A percentile compares a stretch with the other conserved stretches of the same genome.
These are phyloP conservation scores for Hirschfeldia incana DNA, from an alignment of 345 rosid genomes.

Conservation along the genomic window DNA sequence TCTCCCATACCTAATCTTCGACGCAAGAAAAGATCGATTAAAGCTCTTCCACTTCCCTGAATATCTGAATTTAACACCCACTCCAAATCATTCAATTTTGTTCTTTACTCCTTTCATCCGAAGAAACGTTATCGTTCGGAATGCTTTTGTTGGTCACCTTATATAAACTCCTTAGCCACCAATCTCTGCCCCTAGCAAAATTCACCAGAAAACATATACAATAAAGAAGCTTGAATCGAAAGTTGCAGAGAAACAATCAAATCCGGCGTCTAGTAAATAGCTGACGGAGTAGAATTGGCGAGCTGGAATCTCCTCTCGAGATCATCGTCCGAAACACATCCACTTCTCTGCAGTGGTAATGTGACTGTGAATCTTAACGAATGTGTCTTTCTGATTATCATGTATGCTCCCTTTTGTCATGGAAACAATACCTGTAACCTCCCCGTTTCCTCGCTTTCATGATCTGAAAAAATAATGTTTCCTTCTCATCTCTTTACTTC, in stretches of 20 bases:
- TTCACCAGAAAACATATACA: too few relatives aligned
- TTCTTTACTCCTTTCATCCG: neutral
- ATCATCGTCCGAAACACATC: neutral
- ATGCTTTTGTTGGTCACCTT: neutral
- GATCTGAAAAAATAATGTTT: too few relatives aligned
- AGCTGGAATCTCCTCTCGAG: neutral
- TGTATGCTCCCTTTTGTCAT: neutral
- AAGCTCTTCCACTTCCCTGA: neutral
- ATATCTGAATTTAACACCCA: neutral
- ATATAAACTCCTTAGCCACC: neutral
- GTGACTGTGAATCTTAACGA: too few relatives aligned
- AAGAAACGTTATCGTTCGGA: neutral
- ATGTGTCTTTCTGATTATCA: neutral
- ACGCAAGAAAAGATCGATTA: neutral
- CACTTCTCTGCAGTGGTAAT: neutral
- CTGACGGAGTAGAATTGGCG: neutral
- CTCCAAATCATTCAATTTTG: neutral
- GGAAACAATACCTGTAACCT: neutral
- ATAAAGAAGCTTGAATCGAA: neutral
- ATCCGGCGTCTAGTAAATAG: too few relatives aligned
- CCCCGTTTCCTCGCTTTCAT: constrained; percentile 4
- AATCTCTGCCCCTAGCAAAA: neutral
- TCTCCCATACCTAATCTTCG: neutral
- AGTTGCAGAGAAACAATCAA: neutral
- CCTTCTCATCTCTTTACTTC: too few relatives aligned